Evolutionary conservation across 768 basidiomycete species (phyloP).

Genomic region (Podaxis sp.): DNA sequence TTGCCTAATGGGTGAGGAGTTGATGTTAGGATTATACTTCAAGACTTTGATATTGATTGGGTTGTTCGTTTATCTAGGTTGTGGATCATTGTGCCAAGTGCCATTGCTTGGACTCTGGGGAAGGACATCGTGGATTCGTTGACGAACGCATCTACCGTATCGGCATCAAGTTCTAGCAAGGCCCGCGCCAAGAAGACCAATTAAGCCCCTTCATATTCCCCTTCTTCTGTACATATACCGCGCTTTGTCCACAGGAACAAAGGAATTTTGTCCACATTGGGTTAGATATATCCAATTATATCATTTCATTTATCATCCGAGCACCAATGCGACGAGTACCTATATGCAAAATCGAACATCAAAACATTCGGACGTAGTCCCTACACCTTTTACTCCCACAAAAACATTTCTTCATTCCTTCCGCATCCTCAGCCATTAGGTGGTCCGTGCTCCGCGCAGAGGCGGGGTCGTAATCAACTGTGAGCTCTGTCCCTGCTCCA

Average conservation of each 20-base stretch:
- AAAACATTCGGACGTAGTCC: conserved; percentile 5
- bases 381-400: conserved; percentile 14
- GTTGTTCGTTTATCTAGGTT: conserved; percentile 37
- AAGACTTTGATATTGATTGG: neutral
- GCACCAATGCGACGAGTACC: too few relatives aligned
- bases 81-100: conserved; percentile 73
- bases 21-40: neutral
- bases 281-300: neutral
- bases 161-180: neutral
- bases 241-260: neutral
- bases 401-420: conserved; percentile 16
- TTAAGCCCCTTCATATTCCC: neutral
- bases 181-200: conserved; percentile 14
- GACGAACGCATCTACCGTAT: conserved; percentile 16
- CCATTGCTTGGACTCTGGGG: conserved; percentile 60
- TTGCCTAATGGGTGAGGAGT: conserved; percentile 75
- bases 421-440: neutral
- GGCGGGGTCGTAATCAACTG: conserved; percentile 63
- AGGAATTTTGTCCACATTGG: neutral
- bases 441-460: conserved; percentile 15
- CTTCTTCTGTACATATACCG: neutral
- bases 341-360: neutral
- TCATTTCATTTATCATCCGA: neutral
- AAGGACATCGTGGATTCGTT: conserved; percentile 56
- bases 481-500: conserved; percentile 51